Base-by-base conservation (phyloP, 257 asterid species). In the Penstemon eatonii region DNA sequence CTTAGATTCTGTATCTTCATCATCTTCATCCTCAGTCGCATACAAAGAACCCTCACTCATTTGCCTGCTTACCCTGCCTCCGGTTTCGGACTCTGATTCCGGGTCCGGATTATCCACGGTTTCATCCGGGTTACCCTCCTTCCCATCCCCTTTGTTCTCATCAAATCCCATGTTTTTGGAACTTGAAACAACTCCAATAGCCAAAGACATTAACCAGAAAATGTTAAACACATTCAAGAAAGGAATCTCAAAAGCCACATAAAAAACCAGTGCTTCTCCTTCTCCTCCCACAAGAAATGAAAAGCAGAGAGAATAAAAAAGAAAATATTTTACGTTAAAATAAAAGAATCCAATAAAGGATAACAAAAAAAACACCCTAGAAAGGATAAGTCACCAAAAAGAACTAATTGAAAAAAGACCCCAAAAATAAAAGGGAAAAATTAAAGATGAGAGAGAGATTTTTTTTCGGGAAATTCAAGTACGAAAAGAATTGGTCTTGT, bases 1-100 rank as follows among this genome's bases (percentile, higher is more conserved):
- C 68, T 79, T 82, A 3, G 78, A 52, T 36, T 76, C 83, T 10
- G 50, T 56, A 33, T 78, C 85, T 12, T 85, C 91, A 50, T 86
- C 89, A 43, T 80, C 89, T 36, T 87, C 86, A 57, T 87, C 87
- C 65, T 86, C 90, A 60, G 87, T 81, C 4, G 85, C 69, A 55
- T 73, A 83, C 11, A 81, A 38, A 19, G 86, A 83, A 67, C 46
- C 46, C 52, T 83, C 86, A 60, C 85, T 85, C 76, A 69, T 76
- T 13, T 74, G 65, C 44, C 78, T 78, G 57, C 67, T 74, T 0
- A 70, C 74, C 71, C 70, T 39, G 41, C 79, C 70, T 46, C 60
- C 69, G 7, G 73, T 19, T 4, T 64, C 81, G 37, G 73, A 69
- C 66, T 67, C 87, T 63, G 63, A 57, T 58, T 79, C 85, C 5